Percentiles rank a stretch among this genome's conserved stretches.
Evolutionary conservation across 139 green algal species (phyloP).

Genomic region (Chlamydomonas sp.): DNA sequence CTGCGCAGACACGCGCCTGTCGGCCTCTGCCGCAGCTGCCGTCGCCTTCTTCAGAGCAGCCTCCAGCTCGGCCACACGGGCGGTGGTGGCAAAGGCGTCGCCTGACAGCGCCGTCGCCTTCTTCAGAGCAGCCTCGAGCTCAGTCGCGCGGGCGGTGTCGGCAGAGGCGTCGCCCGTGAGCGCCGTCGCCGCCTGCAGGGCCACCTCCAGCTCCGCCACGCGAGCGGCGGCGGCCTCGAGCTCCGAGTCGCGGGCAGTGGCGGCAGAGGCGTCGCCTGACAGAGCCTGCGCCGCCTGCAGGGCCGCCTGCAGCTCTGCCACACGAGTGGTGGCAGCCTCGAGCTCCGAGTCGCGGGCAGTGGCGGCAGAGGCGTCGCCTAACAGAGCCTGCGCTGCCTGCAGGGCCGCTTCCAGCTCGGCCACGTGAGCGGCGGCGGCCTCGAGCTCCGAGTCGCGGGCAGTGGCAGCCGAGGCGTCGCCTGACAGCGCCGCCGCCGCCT

Average conservation of each 20-base stretch:
- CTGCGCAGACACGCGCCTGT: too few species aligned
- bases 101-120: background rate
- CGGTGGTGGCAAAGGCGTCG: background rate
- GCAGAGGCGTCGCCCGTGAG: background rate
- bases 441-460: background rate
- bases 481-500: background rate
- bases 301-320: background rate
- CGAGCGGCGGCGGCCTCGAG: background rate
- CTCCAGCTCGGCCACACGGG: background rate
- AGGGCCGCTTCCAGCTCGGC: background rate
- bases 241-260: background rate
- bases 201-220: conserved; percentile 1
- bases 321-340: too few species aligned
- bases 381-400: background rate
- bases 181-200: background rate
- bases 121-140: background rate
- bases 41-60: background rate
- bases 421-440: background rate
- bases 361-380: too few species aligned
- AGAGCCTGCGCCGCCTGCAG: background rate
- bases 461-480: background rate
- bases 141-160: too few species aligned
- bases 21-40: too few species aligned
- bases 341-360: too few species aligned
- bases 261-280: background rate